Base-by-base conservation (phyloP, 495 filamentous ascomycete genomes). In the Xeromyces bisporus region DNA sequence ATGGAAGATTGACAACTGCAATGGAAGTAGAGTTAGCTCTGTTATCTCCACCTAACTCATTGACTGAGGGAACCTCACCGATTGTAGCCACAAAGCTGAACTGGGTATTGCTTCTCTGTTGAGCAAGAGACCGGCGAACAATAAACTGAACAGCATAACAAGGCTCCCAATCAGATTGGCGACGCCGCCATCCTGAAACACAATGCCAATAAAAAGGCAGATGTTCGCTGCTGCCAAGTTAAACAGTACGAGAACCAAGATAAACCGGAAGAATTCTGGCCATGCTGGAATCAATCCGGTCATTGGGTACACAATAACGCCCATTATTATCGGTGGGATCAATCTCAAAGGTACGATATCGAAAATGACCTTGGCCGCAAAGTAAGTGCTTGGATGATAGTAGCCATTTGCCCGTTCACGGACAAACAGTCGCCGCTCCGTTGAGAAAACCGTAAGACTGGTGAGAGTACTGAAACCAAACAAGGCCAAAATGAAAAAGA, bases 251-350 rank as follows among this genome's bases (percentile, higher is more conserved):
- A 99, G 60, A 15, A 94, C 78, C 6, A 96, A 64, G 42, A 96
- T 69, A 46, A 94, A 99, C 34, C 78, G 80, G 42, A 89, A 64
- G 51, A 99, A 99, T 43, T 91, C 73, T 7, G 71, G 66, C 60
- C 73, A 76, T 29, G 81, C 75, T 3, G 87, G 66, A 23, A 86
- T 76, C 6, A 99, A 64, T n/a, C 89, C 89, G 0, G 86, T 82
- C 91, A 99, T 99, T 1, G 89, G 89, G 53, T 99, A 99, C 15
- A 99, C 69, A 39, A 99, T 93, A 6, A 79, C 65, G n/a, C 89
- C 91, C 67, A 96, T 86, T 34, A 99, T 79, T 41, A 96, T 80
- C 2, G 89, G 91, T 17, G 89, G 89, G 35, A 99, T 80, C 34
- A 99, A 77, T 11, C 89, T 71, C 23, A 99, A 64, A 2, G 89